Base-by-base conservation (phyloP, 2,329 filamentous ascomycete genomes). In the Colletotrichum camelliae region DNA sequence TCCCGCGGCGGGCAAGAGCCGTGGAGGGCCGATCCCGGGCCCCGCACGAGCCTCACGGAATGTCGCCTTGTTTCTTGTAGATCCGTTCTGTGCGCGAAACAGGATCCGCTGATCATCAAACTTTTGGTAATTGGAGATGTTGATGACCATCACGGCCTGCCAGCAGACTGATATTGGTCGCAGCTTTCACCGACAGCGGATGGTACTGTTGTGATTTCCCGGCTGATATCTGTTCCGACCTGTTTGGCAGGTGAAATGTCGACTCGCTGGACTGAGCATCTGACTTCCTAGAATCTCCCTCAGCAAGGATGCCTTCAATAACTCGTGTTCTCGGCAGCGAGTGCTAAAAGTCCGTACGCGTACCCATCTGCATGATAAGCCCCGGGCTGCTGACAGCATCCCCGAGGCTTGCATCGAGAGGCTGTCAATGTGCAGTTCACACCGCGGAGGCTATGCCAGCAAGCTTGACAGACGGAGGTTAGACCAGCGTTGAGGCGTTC, bases 11-110 rank as follows among this genome's bases (percentile, higher is more conserved):
- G 61, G 52, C 37, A 67, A 52, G 13, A 55, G 18, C 39, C 27
- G 31, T 72, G 31, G 21, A 72, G 69, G 61, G 72, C 69, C 69
- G 72, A 60, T 57, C 68, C 72, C 61, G 62, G 70, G 69, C 7
- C 39, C 55, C 69, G 70, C 73, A 65, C 64, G 70, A 65, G 70
- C 64, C 64, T 65, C 43, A n/a, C 37, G 58, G 67, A 15, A n/a
- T 33, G 55, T 31, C 43, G 70, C 31, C 33, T 69, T 15, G 60
- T 73, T 72, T 58, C 73, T 48, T 48, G 69, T 21, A 75, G 69
- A 73, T 75, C 70, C 8, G 35, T 71, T 33, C 70, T 58, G 29
- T 73, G 70, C 64, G n/a, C 70, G 64, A 73, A 68, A 73, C 73
- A 18, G 43, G n/a, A 68, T 60, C 7, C 29, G 73, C 16, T 35